These are phyloP conservation scores for Pyrenopolyporus hunteri DNA, from an alignment of 495 filamentous ascomycete genomes.

Conservation along the genomic window DNA sequence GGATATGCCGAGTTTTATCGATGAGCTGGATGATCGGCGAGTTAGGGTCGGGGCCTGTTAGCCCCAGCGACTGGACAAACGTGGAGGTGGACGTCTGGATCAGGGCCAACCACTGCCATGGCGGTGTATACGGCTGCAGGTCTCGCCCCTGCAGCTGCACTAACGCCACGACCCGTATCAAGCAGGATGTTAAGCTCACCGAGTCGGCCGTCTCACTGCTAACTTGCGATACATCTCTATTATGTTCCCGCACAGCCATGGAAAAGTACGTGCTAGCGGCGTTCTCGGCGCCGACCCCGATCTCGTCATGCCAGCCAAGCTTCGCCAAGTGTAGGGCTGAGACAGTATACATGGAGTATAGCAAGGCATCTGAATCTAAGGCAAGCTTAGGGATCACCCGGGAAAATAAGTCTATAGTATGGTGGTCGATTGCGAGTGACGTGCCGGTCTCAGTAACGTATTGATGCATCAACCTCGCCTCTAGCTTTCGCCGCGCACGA, in stretches of 20 bases:
- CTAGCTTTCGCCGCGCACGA: conserved; percentile 42
- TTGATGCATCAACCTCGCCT: conserved; percentile 46
- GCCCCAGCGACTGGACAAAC: conserved; percentile 32
- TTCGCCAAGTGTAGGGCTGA: conserved; percentile 44
- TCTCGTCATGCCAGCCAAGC: conserved; percentile 20
- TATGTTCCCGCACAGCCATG: conserved; percentile 46
- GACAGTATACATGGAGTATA: conserved; percentile 46
- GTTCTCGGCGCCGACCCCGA: conserved; percentile 26
- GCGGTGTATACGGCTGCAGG: conserved; percentile 45
- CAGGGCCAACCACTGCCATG: conserved; percentile 47
- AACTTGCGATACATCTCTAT: conserved; percentile 41
- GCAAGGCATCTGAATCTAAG: conserved; percentile 43
- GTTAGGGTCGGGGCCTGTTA: conserved; percentile 23
- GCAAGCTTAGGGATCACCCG: conserved; percentile 38
- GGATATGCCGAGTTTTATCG: conserved; percentile 5
- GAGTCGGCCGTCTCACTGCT: conserved; percentile 44
- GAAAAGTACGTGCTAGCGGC: conserved; percentile 43
- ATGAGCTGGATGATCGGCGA: conserved; percentile 21
- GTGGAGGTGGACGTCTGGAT: conserved; percentile 25
- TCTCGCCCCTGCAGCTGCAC: conserved; percentile 40
- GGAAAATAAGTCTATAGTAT: conserved; percentile 12
- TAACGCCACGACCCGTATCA: conserved; percentile 41
- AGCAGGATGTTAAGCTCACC: conserved; percentile 42
- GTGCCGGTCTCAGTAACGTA: conserved; percentile 38
- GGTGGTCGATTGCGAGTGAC: conserved; percentile 22